Percentiles rank a stretch among this genome's conserved stretches.
Evolutionary conservation across 257 asterid species (phyloP).

Genomic region (Forsythia suspensa): DNA sequence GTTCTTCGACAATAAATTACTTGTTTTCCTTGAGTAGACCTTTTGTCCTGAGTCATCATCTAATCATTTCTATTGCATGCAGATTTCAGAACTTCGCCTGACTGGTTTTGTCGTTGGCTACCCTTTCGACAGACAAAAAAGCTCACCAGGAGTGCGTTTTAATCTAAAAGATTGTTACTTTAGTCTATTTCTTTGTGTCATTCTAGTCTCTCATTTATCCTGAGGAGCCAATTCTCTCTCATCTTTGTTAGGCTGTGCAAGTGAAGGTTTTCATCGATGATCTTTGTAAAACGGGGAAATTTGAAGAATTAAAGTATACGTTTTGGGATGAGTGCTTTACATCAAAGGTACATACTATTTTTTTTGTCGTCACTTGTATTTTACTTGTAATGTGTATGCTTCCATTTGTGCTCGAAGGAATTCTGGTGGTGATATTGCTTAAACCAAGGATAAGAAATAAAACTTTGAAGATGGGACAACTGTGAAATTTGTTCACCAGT

Average conservation of each 20-base stretch:
- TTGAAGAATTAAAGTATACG: slow-evolving; percentile 69
- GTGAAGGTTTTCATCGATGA: slow-evolving; percentile 66
- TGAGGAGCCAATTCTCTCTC: slow-evolving; percentile 11
- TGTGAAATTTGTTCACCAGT: neutral
- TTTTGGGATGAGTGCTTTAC: slow-evolving; percentile 83
- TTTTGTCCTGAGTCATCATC: neutral
- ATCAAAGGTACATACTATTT: slow-evolving; percentile 60
- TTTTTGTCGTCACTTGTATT: neutral
- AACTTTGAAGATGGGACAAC: neutral
- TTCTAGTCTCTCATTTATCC: slow-evolving; percentile 13
- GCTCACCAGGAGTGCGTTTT: slow-evolving; percentile 40
- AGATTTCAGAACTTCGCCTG: slow-evolving; percentile 66
- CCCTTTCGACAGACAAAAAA: slow-evolving; percentile 53
- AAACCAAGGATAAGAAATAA: neutral
- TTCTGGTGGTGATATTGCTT: neutral
- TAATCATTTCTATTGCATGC: slow-evolving; percentile 29
- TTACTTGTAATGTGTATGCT: neutral
- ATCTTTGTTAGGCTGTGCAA: slow-evolving; percentile 56
- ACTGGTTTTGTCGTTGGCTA: slow-evolving; percentile 63
- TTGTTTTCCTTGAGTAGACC: neutral
- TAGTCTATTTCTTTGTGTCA: slow-evolving; percentile 6
- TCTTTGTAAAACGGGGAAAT: slow-evolving; percentile 65
- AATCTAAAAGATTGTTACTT: slow-evolving; percentile 5
- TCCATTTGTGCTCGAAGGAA: neutral
- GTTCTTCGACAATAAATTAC: neutral